Percentiles rank a stretch among this genome's conserved stretches.
These are phyloP conservation scores for Abortiporus biennis DNA, from an alignment of 1,284 basidiomycete species.

Conservation along the genomic window DNA sequence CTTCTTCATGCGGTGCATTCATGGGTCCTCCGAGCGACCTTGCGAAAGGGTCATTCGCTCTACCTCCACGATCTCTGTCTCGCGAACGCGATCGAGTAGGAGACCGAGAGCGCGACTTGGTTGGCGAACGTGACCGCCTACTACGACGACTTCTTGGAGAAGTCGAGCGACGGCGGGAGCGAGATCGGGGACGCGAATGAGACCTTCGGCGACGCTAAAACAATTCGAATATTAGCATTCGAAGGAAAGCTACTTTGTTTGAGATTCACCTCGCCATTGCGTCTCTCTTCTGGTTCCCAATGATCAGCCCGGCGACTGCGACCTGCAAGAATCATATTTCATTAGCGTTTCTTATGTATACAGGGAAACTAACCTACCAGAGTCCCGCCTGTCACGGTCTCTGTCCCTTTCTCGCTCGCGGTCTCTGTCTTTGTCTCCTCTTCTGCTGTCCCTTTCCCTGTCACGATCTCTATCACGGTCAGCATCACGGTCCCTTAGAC, in stretches of 20 bases:
- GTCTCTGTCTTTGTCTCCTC: conserved; percentile 31
- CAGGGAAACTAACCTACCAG: conserved; percentile 35
- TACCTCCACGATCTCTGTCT: conserved; percentile 58
- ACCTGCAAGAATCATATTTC: conserved; percentile 18
- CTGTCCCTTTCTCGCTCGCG: conserved; percentile 30
- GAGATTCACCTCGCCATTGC: conserved; percentile 52
- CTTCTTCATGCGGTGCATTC: conserved; percentile 87
- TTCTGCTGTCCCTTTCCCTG: conserved; percentile 26
- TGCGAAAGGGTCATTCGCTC: conserved; percentile 57
- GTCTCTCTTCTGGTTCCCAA: conserved; percentile 72
- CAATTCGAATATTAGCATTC: conserved; percentile 5
- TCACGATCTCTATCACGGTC: conserved; percentile 39
- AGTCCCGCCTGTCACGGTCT: conserved; percentile 40
- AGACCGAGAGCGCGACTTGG: conserved; percentile 51
- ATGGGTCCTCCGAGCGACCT: conserved; percentile 86
- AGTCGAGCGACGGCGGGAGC: conserved; percentile 60
- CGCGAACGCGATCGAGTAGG: conserved; percentile 53
- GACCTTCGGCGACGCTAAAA: conserved; percentile 42
- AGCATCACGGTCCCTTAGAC: conserved; percentile 34
- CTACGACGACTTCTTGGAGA: too few species aligned
- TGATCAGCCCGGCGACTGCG: conserved; percentile 52
- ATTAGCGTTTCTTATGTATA: conserved; percentile 2
- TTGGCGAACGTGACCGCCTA: conserved; percentile 50
- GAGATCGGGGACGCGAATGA: conserved; percentile 51
- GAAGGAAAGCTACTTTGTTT: conserved; percentile 10